Evolutionary conservation across 2,329 filamentous ascomycete genomes (phyloP).

Genomic region (Coleophoma crateriformis): DNA sequence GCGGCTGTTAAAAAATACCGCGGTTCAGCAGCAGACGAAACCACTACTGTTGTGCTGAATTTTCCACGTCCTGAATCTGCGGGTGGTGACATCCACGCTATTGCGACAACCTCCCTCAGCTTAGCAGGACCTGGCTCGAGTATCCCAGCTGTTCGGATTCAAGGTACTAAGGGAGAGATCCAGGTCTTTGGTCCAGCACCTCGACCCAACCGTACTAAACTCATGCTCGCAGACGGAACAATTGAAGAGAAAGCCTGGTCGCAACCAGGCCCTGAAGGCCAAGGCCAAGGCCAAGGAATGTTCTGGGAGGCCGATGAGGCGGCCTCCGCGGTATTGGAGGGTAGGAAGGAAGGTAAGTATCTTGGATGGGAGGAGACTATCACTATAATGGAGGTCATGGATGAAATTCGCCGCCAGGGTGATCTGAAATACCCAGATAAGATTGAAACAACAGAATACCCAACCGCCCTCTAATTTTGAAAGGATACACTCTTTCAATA

Average conservation of each 20-base stretch:
- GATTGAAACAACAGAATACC: slow-evolving; percentile 40
- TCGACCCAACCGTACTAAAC: slow-evolving; percentile 41
- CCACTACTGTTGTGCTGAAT: slow-evolving; percentile 51
- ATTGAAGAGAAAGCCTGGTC: background rate
- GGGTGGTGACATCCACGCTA: slow-evolving; percentile 24
- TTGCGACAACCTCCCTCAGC: slow-evolving; percentile 47
- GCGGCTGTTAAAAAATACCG: slow-evolving; percentile 35
- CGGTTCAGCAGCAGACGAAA: slow-evolving; percentile 51
- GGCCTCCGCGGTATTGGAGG: slow-evolving; percentile 52
- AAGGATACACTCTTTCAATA: too few relatives aligned
- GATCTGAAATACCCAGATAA: slow-evolving; percentile 54
- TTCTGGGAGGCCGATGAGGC: slow-evolving; percentile 64
- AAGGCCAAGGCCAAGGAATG: slow-evolving; percentile 49
- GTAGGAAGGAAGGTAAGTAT: slow-evolving; percentile 50
- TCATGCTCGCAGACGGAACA: slow-evolving; percentile 32
- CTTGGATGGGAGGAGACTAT: slow-evolving; percentile 55
- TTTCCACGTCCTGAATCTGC: slow-evolving; percentile 39
- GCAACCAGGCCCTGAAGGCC: slow-evolving; percentile 11
- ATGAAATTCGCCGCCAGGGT: slow-evolving; percentile 56
- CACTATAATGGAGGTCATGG: slow-evolving; percentile 63
- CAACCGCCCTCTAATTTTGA: too few relatives aligned
- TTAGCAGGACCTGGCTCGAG: slow-evolving; percentile 26
- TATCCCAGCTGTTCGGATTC: slow-evolving; percentile 47
- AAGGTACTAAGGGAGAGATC: slow-evolving; percentile 58
- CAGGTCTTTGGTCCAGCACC: slow-evolving; percentile 52